Conservation (phyloP, 1,284 basidiomycete genomes). For the Chalciporus sp. region DNA sequence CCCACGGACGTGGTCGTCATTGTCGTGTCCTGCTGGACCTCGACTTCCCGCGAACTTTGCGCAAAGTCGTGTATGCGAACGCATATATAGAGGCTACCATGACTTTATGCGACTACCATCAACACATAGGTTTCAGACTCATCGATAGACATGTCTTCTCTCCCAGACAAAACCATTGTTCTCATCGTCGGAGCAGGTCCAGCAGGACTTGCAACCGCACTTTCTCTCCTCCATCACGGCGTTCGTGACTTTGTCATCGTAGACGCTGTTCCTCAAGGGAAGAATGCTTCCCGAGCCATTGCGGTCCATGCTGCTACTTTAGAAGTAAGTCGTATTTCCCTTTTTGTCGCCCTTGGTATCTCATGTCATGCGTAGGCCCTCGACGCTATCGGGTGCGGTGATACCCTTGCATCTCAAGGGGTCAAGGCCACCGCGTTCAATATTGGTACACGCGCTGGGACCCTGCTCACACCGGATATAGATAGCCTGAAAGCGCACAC, state of each 20-base stretch:
- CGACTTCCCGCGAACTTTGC: too few relatives aligned
- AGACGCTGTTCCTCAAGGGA: conserved; percentile 35
- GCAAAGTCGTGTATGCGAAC: too few relatives aligned
- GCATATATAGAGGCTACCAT: too few relatives aligned
- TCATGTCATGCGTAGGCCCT: conserved; percentile 38
- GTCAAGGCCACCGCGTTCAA: conserved; percentile 31
- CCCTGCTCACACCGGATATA: conserved; percentile 38
- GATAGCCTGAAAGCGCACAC: conserved; percentile 38
- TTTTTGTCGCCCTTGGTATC: too few relatives aligned
- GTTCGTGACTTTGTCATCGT: conserved; percentile 45
- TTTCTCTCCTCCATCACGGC: conserved; percentile 35
- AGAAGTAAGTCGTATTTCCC: conserved; percentile 25
- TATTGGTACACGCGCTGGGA: conserved; percentile 33
- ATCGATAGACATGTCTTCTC: conserved; percentile 4
- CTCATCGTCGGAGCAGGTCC: conserved; percentile 24
- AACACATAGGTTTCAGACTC: too few relatives aligned
- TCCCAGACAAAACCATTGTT: conserved; percentile 16
- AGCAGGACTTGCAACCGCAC: conserved; percentile 8
- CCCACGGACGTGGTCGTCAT: too few relatives aligned
- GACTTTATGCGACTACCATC: too few relatives aligned
- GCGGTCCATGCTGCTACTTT: conserved; percentile 44
- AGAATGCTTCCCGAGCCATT: conserved; percentile 39
- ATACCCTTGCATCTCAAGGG: conserved; percentile 40
- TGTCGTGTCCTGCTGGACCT: too few relatives aligned
- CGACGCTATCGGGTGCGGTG: conserved; percentile 44